Conservation (phyloP, 108 stramenopile species). For the Nannochloropsis salina region DNA sequence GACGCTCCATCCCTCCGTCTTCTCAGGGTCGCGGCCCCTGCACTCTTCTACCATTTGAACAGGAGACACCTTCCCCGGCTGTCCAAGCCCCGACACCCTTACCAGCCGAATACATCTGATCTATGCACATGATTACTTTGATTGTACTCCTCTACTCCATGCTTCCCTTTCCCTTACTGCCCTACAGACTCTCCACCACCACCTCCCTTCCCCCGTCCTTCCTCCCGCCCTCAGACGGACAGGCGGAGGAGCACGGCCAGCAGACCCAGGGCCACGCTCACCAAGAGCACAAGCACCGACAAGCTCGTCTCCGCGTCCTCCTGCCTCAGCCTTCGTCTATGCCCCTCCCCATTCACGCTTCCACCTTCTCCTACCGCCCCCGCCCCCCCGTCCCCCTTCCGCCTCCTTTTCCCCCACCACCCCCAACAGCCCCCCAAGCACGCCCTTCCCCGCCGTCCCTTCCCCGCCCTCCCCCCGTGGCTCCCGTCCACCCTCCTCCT, state of each 20-base stretch:
- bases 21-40: no score
- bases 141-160: neutral
- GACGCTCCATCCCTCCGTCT: no score
- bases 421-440: neutral
- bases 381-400: neutral
- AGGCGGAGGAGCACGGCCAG: neutral
- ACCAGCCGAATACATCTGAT: no score
- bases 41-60: no score
- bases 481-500: no score
- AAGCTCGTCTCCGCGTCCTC: neutral
- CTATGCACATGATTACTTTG: conserved; percentile 8
- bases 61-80: no score
- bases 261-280: neutral
- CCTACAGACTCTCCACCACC: neutral
- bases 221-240: neutral
- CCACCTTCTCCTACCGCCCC: no score
- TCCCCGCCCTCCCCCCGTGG: neutral
- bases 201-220: neutral
- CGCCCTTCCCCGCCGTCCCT: neutral
- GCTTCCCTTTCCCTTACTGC: neutral
- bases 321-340: neutral
- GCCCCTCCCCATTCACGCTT: no score
- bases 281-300: neutral
- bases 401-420: neutral
- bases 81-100: no score